Conservation (phyloP, 192 early-diverging fungal genomes). For the Entrophospora sp. region DNA sequence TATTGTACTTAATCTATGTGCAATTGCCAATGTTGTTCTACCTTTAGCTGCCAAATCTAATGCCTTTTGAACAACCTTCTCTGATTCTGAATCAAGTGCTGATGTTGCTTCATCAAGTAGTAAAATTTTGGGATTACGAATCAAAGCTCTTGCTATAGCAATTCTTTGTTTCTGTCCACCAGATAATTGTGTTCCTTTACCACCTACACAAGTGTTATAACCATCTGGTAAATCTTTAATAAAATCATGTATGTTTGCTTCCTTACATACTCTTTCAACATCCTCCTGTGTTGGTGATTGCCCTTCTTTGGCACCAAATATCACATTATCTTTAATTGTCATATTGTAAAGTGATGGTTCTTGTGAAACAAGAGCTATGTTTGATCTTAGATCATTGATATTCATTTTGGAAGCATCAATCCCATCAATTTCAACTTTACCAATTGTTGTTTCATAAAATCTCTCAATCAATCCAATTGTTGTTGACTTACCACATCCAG, state of each 20-base stretch:
- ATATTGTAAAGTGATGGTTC: conserved; percentile 29
- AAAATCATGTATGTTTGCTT: conserved; percentile 51
- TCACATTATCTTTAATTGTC: conserved; percentile 42
- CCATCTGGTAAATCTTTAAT: conserved; percentile 40
- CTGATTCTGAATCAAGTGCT: conserved; percentile 74
- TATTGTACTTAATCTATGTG: conserved; percentile 76
- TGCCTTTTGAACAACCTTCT: conserved; percentile 71
- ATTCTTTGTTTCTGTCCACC: conserved; percentile 67
- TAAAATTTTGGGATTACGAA: conserved; percentile 60
- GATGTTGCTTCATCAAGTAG: conserved; percentile 81
- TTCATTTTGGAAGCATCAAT: conserved; percentile 38
- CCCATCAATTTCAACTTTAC: conserved; percentile 33
- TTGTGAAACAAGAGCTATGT: conserved; percentile 44
- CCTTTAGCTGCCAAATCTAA: conserved; percentile 61
- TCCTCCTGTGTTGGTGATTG: conserved; percentile 35
- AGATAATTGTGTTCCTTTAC: conserved; percentile 49
- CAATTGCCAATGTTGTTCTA: conserved; percentile 64
- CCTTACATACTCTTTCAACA: conserved; percentile 37
- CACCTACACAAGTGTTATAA: conserved; percentile 54
- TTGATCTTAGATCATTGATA: conserved; percentile 29
- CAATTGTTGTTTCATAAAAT: conserved; percentile 43
- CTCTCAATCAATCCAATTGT: conserved; percentile 52
- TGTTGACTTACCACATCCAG: conserved; percentile 62
- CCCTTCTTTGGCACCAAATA: conserved; percentile 42
- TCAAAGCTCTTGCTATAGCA: conserved; percentile 62